Percentiles rank a stretch among this genome's conserved stretches.
Conservation (phyloP, 192 early-diverging fungal genomes). For the Linderina pennispora region DNA sequence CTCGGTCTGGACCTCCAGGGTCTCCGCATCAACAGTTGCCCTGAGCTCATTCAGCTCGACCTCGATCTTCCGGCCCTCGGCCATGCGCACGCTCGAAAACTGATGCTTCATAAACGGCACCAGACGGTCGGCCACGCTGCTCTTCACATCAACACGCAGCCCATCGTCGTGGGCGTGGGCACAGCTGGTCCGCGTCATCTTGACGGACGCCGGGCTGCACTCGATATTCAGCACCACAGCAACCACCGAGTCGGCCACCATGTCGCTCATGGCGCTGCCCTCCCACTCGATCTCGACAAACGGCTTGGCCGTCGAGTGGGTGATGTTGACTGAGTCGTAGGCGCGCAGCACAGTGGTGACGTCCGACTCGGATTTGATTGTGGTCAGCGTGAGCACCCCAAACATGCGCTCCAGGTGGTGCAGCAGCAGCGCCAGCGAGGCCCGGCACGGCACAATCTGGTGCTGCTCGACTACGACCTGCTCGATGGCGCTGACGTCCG, state of each 20-base stretch:
- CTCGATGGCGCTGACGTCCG: conserved; percentile 73
- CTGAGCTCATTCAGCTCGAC: conserved; percentile 17
- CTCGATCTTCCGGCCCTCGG: conserved; percentile 9
- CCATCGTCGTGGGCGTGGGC: conserved; percentile 13
- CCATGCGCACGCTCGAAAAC: conserved; percentile 19
- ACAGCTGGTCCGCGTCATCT: conserved; percentile 43
- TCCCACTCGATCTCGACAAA: conserved; percentile 82
- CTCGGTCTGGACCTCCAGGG: conserved; percentile 29
- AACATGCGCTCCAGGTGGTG: conserved; percentile 96
- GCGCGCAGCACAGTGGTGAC: conserved; percentile 42
- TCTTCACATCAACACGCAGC: conserved; percentile 7
- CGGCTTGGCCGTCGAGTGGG: conserved; percentile 46
- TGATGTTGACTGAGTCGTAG: conserved; percentile 73
- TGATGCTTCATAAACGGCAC: conserved; percentile 38
- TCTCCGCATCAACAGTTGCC: conserved; percentile 10
- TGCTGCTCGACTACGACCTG: conserved; percentile 74
- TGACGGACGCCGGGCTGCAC: conserved; percentile 83
- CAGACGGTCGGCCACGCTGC: conserved; percentile 17
- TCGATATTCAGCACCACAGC: conserved; percentile 82
- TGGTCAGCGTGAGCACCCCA: conserved; percentile 52
- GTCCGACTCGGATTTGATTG: conserved; percentile 14
- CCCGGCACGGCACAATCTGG: conserved; percentile 67
- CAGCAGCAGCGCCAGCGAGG: conserved; percentile 70
- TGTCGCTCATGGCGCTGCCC: conserved; percentile 86
- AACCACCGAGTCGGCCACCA: conserved; percentile 91